Evolutionary conservation across 1,139 yeast genomes (phyloP), one percentile per base, ranked within the genome.

Genomic region (Saccharomyces hybrid): DNA sequence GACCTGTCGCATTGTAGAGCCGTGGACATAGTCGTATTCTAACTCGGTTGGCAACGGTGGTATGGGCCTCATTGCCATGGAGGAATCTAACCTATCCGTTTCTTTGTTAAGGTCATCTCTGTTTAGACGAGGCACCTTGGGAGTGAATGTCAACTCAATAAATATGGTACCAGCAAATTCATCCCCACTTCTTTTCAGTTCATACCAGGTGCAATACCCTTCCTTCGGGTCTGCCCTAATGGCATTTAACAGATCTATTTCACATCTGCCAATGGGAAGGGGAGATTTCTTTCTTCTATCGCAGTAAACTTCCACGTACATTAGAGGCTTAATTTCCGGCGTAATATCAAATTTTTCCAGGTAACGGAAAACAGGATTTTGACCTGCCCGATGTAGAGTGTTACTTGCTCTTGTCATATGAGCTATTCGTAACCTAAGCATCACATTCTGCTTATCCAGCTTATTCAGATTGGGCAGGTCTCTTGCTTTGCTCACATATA

Each of bases 211-310:
- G 68, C 95, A 98, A 64, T 80, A 89, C 31, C 96, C 97, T 46
- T 88, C 93, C 47, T 78, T 78, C 2, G 82, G 81, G 31, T 80
- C 78, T 26, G 82, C 78, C 59, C 81, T 77, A 57, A 88, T 82
- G 0, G 90, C 90, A 4, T 83, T 81, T 26, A 86, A 76, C 57
- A 93, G 81, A 66, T 88, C 95, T 47, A 93, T 82, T 54, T 85
- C 88, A 26, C 86, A 77, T 62, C 83, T 88, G 2, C 97, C 96
- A 54, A 93, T 86, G 8, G 95, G 82, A 27, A 89, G 88, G 1
- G 97, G 96, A 47, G 87, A 87, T 64, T 83, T 80, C 62, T 89
- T 90, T 48, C 88, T 86, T 66, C 93, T 96, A 69, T 93, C 98
- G 47, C 67, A 63, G 60, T 91, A 79, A 1, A 89, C 84, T 51